phyloP scores from a whole-genome alignment of 2,329 filamentous ascomycete species.

The Paraphaeosphaeria sporulosa region DNA sequence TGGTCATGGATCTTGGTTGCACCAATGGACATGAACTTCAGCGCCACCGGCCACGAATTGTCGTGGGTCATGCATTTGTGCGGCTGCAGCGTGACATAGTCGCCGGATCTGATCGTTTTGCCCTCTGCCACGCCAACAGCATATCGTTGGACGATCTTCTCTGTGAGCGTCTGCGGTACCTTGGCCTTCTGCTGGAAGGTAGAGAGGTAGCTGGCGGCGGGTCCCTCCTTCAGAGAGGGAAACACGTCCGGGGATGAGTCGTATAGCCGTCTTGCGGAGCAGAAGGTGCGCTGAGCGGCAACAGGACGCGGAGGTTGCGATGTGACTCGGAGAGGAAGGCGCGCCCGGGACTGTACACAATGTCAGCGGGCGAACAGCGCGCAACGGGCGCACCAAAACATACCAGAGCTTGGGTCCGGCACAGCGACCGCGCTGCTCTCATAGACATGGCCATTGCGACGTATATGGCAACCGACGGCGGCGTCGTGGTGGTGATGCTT shows the following conservation, averaged over 20 bases:
- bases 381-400: conserved; percentile 7
- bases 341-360: conserved; percentile 31
- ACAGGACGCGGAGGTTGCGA: conserved; percentile 32
- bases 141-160: conserved; percentile 90
- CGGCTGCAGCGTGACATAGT: conserved; percentile 81
- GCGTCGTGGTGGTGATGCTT: conserved; percentile 28
- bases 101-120: conserved; percentile 79
- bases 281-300: conserved; percentile 36
- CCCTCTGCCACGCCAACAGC: conserved; percentile 76
- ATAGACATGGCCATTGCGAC: conserved; percentile 48
- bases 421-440: conserved; percentile 43
- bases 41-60: conserved; percentile 77
- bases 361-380: conserved; percentile 22
- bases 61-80: conserved; percentile 86
- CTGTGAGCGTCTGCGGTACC: conserved; percentile 80
- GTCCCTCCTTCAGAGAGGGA: conserved; percentile 68
- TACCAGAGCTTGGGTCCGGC: conserved; percentile 41
- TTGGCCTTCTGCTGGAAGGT: conserved; percentile 62
- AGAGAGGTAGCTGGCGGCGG: conserved; percentile 73
- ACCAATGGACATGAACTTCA: conserved; percentile 85
- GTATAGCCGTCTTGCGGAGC: conserved; percentile 28
- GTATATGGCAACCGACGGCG: conserved; percentile 17
- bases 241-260: conserved; percentile 55
- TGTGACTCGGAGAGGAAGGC: conserved; percentile 34
- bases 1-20: conserved; percentile 75